phyloP scores from a whole-genome alignment of 176 grass and related monocot genomes.

The Coix lacrymajobi region DNA sequence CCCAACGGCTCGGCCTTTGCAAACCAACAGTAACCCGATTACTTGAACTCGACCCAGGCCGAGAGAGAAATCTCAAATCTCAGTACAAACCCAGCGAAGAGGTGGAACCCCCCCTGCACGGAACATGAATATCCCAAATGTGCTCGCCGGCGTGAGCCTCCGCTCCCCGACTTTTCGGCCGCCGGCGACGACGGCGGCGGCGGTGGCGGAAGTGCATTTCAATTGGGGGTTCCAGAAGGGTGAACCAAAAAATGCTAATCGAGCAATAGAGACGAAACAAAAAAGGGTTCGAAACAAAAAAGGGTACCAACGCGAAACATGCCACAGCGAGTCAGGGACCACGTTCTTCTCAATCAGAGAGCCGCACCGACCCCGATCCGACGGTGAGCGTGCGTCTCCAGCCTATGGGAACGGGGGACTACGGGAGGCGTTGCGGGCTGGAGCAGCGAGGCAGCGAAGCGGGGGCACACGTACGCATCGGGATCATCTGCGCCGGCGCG shows the following conservation, averaged over 20 bases:
- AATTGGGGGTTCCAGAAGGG: neutral
- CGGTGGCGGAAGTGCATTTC: neutral
- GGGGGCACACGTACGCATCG: slow-evolving; percentile 34
- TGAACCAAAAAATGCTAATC: neutral
- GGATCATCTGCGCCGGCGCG: slow-evolving; percentile 51
- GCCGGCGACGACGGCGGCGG: neutral
- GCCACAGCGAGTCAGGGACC: neutral
- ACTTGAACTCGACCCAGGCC: neutral
- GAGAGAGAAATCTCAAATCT: neutral
- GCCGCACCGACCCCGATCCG: neutral
- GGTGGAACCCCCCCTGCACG: neutral
- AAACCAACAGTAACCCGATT: neutral
- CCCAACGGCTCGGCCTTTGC: neutral
- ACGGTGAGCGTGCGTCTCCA: neutral
- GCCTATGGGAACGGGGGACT: no score
- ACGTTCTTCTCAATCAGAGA: neutral
- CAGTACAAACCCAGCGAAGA: neutral
- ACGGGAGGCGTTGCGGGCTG: no score
- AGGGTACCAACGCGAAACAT: neutral
- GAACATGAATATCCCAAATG: neutral
- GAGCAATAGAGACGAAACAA: neutral
- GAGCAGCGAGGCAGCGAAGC: neutral
- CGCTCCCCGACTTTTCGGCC: neutral
- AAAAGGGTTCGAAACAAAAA: no score
- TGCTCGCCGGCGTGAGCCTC: neutral